Conservation (phyloP, 805 yeast species). For the Grigorovia jiainica region DNA sequence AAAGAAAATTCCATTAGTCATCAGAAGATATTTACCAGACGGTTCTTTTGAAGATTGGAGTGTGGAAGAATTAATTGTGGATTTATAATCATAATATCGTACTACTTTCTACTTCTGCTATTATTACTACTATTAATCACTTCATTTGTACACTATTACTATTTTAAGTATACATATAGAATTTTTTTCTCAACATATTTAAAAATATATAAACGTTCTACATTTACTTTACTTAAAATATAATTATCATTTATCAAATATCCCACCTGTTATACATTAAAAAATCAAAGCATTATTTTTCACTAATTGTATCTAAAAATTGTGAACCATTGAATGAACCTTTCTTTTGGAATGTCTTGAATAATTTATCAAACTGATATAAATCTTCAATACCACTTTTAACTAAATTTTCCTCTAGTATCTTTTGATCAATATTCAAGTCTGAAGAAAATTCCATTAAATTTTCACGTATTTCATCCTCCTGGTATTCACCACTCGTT, state of each 20-base stretch:
- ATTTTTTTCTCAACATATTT: too few relatives aligned
- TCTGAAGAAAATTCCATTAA: conserved; percentile 26
- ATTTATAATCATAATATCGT: conserved; percentile 40
- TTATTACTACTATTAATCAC: too few relatives aligned
- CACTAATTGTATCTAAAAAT: conserved; percentile 46
- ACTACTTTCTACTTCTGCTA: too few relatives aligned
- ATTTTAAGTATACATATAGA: too few relatives aligned
- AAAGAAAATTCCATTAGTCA: conserved; percentile 88
- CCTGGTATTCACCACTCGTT: conserved; percentile 42
- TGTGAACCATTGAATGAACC: conserved; percentile 50
- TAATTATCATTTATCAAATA: too few relatives aligned
- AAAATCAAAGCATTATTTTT: too few relatives aligned
- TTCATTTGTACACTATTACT: too few relatives aligned
- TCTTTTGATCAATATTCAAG: conserved; percentile 30
- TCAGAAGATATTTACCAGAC: conserved; percentile 93
- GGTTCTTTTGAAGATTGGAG: conserved; percentile 99
- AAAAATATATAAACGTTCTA: too few relatives aligned
- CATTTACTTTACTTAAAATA: too few relatives aligned
- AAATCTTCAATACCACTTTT: conserved; percentile 32
- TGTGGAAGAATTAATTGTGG: conserved; percentile 92
- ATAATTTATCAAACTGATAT: conserved; percentile 40
- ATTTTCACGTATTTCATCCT: conserved; percentile 47
- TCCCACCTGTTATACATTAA: too few relatives aligned
- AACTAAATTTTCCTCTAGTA: conserved; percentile 39
- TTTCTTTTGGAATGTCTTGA: conserved; percentile 47